Evolutionary conservation across 768 basidiomycete species (phyloP).

Genomic region (Russula sp.): DNA sequence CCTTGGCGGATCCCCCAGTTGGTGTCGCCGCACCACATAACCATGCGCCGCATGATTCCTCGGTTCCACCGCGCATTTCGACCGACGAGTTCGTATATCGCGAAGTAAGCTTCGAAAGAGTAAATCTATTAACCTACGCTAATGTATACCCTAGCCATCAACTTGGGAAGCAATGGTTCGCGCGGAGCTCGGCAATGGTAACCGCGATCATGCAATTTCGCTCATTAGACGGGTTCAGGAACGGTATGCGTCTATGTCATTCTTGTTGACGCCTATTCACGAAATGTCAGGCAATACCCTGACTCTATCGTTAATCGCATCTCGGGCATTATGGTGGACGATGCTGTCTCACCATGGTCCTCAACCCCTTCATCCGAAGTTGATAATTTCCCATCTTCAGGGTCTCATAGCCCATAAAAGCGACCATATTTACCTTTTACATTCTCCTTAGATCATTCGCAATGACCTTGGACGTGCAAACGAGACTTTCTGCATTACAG

Average conservation of each 20-base stretch:
- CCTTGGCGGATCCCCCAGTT: slow-evolving; percentile 70
- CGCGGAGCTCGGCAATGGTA: slow-evolving; percentile 78
- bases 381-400: slow-evolving; percentile 1
- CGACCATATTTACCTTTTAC: not conserved
- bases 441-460: not conserved
- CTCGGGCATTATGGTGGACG: slow-evolving; percentile 75
- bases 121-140: not conserved
- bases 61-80: slow-evolving; percentile 37
- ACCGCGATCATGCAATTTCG: slow-evolving; percentile 63
- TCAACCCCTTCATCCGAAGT: slow-evolving; percentile 23
- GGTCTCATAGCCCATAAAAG: slow-evolving; percentile 23
- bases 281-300: slow-evolving; percentile 58
- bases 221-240: slow-evolving; percentile 70
- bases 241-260: slow-evolving; percentile 46
- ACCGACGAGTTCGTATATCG: slow-evolving; percentile 69
- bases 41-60: slow-evolving; percentile 67
- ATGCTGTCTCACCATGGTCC: slow-evolving; percentile 50
- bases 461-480: not conserved
- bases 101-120: slow-evolving; percentile 52
- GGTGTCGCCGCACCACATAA: slow-evolving; percentile 89
- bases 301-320: slow-evolving; percentile 77
- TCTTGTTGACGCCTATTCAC: slow-evolving; percentile 23
- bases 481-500: not conserved
- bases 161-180: slow-evolving; percentile 97
- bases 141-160: slow-evolving; percentile 55